These are phyloP conservation scores for Quercus glauca DNA, from an alignment of 306 rosid genomes.

Conservation along the genomic window DNA sequence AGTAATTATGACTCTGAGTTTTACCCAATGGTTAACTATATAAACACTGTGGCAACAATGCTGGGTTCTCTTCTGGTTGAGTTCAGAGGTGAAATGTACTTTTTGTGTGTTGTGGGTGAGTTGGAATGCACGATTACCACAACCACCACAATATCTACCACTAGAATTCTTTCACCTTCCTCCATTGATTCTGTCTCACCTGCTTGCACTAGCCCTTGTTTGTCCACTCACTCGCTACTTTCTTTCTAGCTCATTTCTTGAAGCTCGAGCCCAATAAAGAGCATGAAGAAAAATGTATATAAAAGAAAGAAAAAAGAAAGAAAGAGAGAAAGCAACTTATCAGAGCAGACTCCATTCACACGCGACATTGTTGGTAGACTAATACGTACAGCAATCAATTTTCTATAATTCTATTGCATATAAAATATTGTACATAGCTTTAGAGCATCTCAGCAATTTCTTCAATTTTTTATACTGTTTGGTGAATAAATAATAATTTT, in stretches of 20 bases:
- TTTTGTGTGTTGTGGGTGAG: constrained; percentile 18
- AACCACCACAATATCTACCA: constrained; percentile 17
- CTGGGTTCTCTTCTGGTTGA: constrained; percentile 9
- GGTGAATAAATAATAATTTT: no score
- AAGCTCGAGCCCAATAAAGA: constrained; percentile 25
- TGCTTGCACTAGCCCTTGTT: constrained; percentile 27
- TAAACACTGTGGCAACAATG: constrained; percentile 1
- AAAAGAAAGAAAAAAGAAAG: not conserved
- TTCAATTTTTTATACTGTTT: no score
- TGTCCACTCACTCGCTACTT: constrained; percentile 6
- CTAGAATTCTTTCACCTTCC: not conserved
- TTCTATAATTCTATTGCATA: no score
- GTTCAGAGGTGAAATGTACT: constrained; percentile 11
- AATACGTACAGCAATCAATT: constrained; percentile 20
- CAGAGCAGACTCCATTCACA: constrained; percentile 1
- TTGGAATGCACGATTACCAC: constrained; percentile 36
- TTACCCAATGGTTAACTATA: not conserved
- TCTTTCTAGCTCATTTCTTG: constrained; percentile 32
- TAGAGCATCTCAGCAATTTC: no score
- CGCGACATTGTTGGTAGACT: constrained; percentile 20
- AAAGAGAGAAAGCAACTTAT: constrained; percentile 30
- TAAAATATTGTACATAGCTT: no score
- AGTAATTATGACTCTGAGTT: no score
- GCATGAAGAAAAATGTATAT: not conserved
- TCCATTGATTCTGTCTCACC: constrained; percentile 36